Base-by-base conservation (phyloP, 805 yeast species). In the Gaillardinia entomophila region DNA sequence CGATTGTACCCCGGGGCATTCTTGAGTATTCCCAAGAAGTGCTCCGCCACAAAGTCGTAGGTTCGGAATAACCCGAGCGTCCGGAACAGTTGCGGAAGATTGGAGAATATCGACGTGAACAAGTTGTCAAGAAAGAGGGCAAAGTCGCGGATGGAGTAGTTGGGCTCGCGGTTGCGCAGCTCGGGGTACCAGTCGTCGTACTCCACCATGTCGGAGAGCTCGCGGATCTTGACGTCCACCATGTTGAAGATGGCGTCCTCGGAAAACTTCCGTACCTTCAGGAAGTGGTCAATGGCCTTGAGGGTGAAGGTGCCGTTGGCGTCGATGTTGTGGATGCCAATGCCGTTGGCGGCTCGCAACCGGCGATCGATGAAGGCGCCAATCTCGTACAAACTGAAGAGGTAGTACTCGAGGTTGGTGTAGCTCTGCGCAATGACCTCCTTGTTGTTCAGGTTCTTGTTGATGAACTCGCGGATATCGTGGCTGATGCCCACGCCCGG, bases 341-440 rank as follows among this genome's bases (percentile, higher is more conserved):
- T 41, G 28, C 66, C 68, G 37, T 68, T 51, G 53, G 56, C 64
- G 22, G 43, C 41, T 27, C 62, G 53, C 34, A 65, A 60, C 32
- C 55, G 53, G 12, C 55, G 41, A 40, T 65, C 64, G 22, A 68
- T 53, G 34, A 63, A 48, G 31, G 63, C 61, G n/a, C 77, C 79
- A 30, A 90, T 68, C 52, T 82, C 88, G 32, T 67, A 66, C 7
- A 89, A 73, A 35, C 95, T 86, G 45, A 70, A 77, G 26, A 84
- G 70, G 54, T 89, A 90, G 53, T 84, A 86, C 51, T 90, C 96
- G 47, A 90, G 63, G 53, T 92, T 88, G 36, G 92, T 82, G 43
- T 85, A 68, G 43, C 86, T 85, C 62, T 92, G 97, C 0, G 96
- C 82, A 17, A 87, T 73, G 43, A 87, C 89, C 56, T 90, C 97